phyloP scores from a whole-genome alignment of 2,329 filamentous ascomycete species.

The Camptophora hylomeconis region DNA sequence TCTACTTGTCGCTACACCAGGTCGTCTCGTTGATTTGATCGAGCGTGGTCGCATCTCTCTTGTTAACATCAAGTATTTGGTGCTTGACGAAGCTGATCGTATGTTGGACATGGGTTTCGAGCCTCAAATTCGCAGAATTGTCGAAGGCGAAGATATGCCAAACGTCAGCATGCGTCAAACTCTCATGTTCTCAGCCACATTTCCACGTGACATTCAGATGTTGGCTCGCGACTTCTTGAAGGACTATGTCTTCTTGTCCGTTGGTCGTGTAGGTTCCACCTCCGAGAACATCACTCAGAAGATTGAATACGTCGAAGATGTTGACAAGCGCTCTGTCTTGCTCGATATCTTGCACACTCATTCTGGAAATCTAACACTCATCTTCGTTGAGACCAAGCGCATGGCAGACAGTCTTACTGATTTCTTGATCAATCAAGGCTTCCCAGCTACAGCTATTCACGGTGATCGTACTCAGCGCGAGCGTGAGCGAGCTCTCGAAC shows the following conservation, averaged over 20 bases:
- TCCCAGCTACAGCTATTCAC: slow-evolving; percentile 96
- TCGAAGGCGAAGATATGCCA: slow-evolving; percentile 98
- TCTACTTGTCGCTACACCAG: slow-evolving; percentile 89
- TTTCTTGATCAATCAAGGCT: slow-evolving; percentile 96
- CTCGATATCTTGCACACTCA: slow-evolving; percentile 96
- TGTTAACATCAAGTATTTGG: slow-evolving; percentile 96
- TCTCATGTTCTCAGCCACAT: slow-evolving; percentile 99
- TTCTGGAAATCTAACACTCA: slow-evolving; percentile 75
- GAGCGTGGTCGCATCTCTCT: slow-evolving; percentile 97
- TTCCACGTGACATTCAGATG: slow-evolving; percentile 98
- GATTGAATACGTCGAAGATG: slow-evolving; percentile 92
- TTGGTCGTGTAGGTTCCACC: slow-evolving; percentile 94
- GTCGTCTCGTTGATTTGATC: slow-evolving; percentile 93
- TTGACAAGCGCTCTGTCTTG: slow-evolving; percentile 94
- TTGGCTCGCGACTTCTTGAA: slow-evolving; percentile 96
- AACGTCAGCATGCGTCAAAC: slow-evolving; percentile 72
- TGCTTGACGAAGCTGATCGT: slow-evolving; percentile 97
- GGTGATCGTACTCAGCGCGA: slow-evolving; percentile 97
- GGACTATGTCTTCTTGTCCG: slow-evolving; percentile 98
- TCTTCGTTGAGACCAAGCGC: slow-evolving; percentile 99
- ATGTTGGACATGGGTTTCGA: slow-evolving; percentile 99
- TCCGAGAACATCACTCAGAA: slow-evolving; percentile 99
- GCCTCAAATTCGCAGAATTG: slow-evolving; percentile 96
- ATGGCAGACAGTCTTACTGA: slow-evolving; percentile 98
- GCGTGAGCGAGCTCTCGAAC: slow-evolving; percentile 93